Conservation (phyloP, 768 basidiomycete species). For the Pulveroboletus frians region DNA sequence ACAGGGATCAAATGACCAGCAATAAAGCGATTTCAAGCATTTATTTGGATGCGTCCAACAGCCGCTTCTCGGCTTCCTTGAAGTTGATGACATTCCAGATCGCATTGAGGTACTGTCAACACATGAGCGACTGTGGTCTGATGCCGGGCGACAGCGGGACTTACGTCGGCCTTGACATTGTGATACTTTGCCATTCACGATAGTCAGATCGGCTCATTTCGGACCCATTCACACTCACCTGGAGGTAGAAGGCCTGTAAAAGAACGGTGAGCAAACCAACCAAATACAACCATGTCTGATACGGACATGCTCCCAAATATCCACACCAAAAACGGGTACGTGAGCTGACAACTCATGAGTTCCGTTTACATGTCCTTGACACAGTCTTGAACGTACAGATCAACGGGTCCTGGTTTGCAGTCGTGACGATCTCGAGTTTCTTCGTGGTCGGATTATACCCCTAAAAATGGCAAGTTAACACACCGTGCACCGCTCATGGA, state of each 20-base stretch:
- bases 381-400: conserved; percentile 38
- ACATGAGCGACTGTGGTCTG: conserved; percentile 3
- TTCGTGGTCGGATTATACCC: conserved; percentile 63
- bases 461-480: conserved; percentile 31
- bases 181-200: conserved; percentile 54
- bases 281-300: conserved; percentile 4
- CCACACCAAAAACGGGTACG: conserved; percentile 88
- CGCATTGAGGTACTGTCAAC: conserved; percentile 76
- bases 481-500: background rate
- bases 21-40: background rate
- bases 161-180: conserved; percentile 90
- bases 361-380: background rate
- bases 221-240: conserved; percentile 8
- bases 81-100: conserved; percentile 98
- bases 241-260: conserved; percentile 61
- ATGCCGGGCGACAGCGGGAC: conserved; percentile 28
- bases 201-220: background rate
- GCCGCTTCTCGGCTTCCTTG: conserved; percentile 75
- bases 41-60: conserved; percentile 35
- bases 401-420: conserved; percentile 94
- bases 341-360: conserved; percentile 48
- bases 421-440: conserved; percentile 87
- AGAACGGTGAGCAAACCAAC: conserved; percentile 4
- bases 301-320: conserved; percentile 93
- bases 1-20: conserved; percentile 4